Evolutionary conservation across 345 rosid genomes (phyloP), one percentile per base, ranked within the genome.

Genomic region (Passiflora organensis): DNA sequence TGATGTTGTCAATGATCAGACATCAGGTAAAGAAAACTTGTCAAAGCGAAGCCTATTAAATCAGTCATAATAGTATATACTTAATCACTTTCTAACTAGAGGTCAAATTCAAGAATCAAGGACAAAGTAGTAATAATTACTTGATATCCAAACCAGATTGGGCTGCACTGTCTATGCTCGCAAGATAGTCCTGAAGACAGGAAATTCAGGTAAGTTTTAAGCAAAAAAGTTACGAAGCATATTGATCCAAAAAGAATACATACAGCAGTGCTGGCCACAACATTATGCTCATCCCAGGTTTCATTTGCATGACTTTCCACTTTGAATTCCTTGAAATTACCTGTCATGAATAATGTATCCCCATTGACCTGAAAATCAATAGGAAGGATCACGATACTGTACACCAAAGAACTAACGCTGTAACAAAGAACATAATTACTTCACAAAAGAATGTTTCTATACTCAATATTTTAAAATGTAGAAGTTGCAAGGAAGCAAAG

Each of bases 301-400:
- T 78, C 83, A 71, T 68, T 84, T 34, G 78, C 58, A 14, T 74
- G 85, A 69, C 69, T 79, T 63, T 87, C 95, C 50, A 75, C 72
- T 79, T 82, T 89, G 72, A 89, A 94, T 72, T 89, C 99, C 68
- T 82, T 85, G 66, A 94, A 94, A 53, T 78, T 80, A 53, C 85
- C 58, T 13, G 93, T 94, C 97, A 89, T 81, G 72, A 83, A 94
- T 67, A 82, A 59, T 24, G 97, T 82, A 72, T 94, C 95, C 5
- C 99, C 99, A 56, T 94, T 94, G 66, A 93, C 97, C 99, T 86
- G 84, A 61, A 56, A 63, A 77, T 45, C 43, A 56, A 20, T 19
- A 5, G 41, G 44, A 23, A 43, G 28, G 12, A 48, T 62, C 59
- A 45, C 50, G 50, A 48, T 5, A n/a, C n/a, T n/a, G n/a, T n/a